Evolutionary conservation across 2,329 filamentous ascomycete species (phyloP), one percentile per base, ranked within the genome.

Genomic region (Proliferodiscus dingleyae): DNA sequence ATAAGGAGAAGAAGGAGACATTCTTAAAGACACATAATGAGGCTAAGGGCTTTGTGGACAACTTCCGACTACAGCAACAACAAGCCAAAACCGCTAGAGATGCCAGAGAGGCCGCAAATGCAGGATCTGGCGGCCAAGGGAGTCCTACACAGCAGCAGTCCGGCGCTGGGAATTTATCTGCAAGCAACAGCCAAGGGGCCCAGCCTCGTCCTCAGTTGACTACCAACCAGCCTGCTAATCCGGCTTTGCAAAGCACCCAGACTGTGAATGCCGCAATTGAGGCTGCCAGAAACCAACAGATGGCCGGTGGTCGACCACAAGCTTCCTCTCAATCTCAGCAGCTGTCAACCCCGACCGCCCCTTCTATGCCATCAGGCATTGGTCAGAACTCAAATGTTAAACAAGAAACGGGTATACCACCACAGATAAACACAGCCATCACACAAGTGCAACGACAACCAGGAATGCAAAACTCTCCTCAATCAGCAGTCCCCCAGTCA

Each of bases 31-130:
- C 64, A 7, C 68, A 76, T 49, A 58, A 58, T 0, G 72, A 77
- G 2, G 72, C 74, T 0, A 67, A 71, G 19, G 67, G 64, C 16
- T 77, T 72, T 54, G 69, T 77, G 3, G 71, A 72, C 11, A 61
- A 53, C 4, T 71, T 78, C 33, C 65, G 74, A 3, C 71, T 71
- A 43, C 44, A 57, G 16, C 62, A 65, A 43, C 29, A 55, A 32
- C 57, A 57, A 34, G n/a, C 16, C 16, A 34, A 34, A 18, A 23
- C 57, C 59, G 53, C 61, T 16, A 39, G 26, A 21, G 49, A 47
- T 21, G 50, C 47, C 3, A 59, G 56, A 32, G 28, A 58, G 59
- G 54, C 60, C 10, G 51, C 55, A 8, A 51, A 59, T 28, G 46
- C 57, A 11, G 54, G 63, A n/a, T n/a, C n/a, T 28, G 51, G 56